These are phyloP conservation scores for Mycena maculata DNA, from an alignment of 768 basidiomycete species.

Conservation along the genomic window DNA sequence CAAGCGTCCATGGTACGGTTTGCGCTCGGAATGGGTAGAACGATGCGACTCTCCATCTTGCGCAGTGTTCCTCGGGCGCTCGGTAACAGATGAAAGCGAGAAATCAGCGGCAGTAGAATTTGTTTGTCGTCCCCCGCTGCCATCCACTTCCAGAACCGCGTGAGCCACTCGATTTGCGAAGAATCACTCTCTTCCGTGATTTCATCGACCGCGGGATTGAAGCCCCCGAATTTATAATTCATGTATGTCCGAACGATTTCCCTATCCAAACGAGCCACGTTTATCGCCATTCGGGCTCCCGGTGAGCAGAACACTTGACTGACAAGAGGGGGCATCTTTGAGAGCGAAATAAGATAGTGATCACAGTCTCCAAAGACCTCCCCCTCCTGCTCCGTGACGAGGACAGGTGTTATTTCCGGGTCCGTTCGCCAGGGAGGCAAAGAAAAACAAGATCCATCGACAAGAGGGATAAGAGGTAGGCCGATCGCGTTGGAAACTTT, in stretches of 20 bases:
- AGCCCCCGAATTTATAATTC: constrained; percentile 13
- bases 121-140: constrained; percentile 11
- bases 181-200: constrained; percentile 3
- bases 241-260: constrained; percentile 33
- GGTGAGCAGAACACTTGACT: constrained; percentile 8
- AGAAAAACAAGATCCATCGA: constrained; percentile 20
- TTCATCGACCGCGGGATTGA: constrained; percentile 30
- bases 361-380: constrained; percentile 26
- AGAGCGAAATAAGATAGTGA: constrained; percentile 27
- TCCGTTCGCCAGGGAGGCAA: neutral
- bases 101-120: constrained; percentile 25
- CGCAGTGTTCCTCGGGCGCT: constrained; percentile 28
- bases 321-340: constrained; percentile 12
- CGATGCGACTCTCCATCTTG: constrained; percentile 22
- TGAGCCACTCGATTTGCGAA: constrained; percentile 38
- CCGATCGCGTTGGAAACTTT: constrained; percentile 20
- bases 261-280: constrained; percentile 14
- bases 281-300: neutral
- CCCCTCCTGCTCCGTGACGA: constrained; percentile 27
- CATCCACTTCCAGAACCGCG: constrained; percentile 43
- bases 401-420: neutral
- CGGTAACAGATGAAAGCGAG: constrained; percentile 34
- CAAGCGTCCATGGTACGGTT: constrained; percentile 18
- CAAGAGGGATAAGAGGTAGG: constrained; percentile 33
- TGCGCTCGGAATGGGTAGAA: constrained; percentile 15